Evolutionary conservation across 2,329 filamentous ascomycete species (phyloP), one percentile per base, ranked within the genome.

Genomic region (Aspergillus eucalypticola): DNA sequence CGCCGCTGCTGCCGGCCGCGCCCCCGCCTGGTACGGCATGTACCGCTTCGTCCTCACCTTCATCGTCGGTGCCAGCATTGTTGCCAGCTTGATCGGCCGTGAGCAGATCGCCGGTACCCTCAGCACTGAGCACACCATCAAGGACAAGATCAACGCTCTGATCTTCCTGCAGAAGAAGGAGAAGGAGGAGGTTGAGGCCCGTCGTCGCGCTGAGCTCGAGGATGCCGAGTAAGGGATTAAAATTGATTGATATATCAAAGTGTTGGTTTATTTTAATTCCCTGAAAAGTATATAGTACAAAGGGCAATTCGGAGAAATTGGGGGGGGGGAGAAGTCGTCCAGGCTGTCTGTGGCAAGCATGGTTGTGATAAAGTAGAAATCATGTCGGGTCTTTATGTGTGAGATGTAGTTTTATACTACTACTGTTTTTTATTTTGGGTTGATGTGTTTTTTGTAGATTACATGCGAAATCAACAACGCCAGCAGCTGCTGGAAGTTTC

Each of bases 11-110:
- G 81, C 82, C 42, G 93, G 92, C 66, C 95, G 90, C 88, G 88
- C 89, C 2, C 93, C 93, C 23, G 73, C 82, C 39, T 97, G 93
- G 93, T 97, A 96, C 75, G 84, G 83, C 61, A 90, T 88, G 53
- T 97, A 97, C 81, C 91, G 94, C 35, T 97, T 96, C 76, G 88
- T 96, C 8, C 83, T 97, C 68, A 97, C 94, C 2, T 94, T 93
- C 74, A 84, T 97, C 62, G 93, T 96, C 27, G 93, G 94, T 41
- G 82, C 86, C 46, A 88, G 90, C 64, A 94, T 97, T 67, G 87
- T 95, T 44, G 79, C 91, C 67, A 94, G 86, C 64, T 80, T 97
- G 66, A 84, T 97, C 64, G 92, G 91, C 42, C 87, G 93, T 62
- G 90, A 92, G 70, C 89, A 93, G 79, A 87, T 96, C 66, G 83